Evolutionary conservation across 441 rosid genomes (phyloP), one percentile per base, ranked within the genome.

Genomic region (Aleurites moluccanus): DNA sequence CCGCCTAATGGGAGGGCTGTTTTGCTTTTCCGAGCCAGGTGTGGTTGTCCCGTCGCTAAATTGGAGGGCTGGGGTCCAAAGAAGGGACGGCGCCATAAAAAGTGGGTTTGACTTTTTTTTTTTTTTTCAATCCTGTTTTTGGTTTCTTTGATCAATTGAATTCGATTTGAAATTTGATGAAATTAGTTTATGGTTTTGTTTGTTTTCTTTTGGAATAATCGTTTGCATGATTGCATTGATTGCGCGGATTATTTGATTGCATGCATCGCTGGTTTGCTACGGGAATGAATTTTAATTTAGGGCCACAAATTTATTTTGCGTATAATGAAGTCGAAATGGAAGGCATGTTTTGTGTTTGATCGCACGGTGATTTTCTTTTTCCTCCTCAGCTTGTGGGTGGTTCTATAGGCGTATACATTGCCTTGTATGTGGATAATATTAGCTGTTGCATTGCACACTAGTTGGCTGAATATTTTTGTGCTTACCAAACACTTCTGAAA

Each of bases 31-130:
- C 65, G 81, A 15, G 71, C 75, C 0, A 69, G 53, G 68, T 95
- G 99, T 71, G 99, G 99, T 9, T 95, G 97, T 70, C 90, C 95
- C 21, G 79, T 95, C 18, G 99, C 99, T n/a, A 95, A 88, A 82
- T 91, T 93, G 38, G 83, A 90, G 80, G 99, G 97, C 9, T 90
- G 93, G 92, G 93, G 92, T 0, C 89, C 91, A 13, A 95, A 87
- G 78, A 86, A 89, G 23, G 87, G 88, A 27, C 85, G 95, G 2
- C 89, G 92, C 69, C 97, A 87, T 81, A 95, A 93, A 89, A 95
- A 85, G 98, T 95, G 80, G 87, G 95, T 84, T 57, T 18, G 9
- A 21, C 13, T 23, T 57, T 67, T 67, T n/a, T 33, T 59, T 21
- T 65, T 47, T 47, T 18, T 49, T 14, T 52, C 6, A 8, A 0